A percentile compares a stretch with the other conserved stretches of the same genome.
Evolutionary conservation across 2,329 filamentous ascomycete genomes (phyloP).

Genomic region (Ambrosiella beaveri): DNA sequence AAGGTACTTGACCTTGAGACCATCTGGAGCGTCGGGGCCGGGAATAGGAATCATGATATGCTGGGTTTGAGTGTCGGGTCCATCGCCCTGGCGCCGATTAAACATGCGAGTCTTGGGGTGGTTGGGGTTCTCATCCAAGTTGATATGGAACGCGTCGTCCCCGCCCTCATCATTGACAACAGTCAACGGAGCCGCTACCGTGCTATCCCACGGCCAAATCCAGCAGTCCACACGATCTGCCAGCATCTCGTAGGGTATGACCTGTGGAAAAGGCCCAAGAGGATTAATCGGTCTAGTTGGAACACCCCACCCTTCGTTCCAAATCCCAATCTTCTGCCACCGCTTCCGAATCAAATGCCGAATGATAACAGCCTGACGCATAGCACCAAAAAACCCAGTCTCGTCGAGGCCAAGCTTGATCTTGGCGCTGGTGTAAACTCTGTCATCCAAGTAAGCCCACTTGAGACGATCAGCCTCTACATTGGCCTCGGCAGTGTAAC

Average conservation of each 20-base stretch:
- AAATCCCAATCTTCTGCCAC: slow-evolving; percentile 8
- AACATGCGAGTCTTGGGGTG: slow-evolving; percentile 4
- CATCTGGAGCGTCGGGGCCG: neutral
- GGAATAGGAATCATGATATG: neutral
- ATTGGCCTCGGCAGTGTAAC: slow-evolving; percentile 1
- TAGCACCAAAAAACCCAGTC: neutral
- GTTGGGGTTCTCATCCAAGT: neutral
- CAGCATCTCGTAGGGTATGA: neutral
- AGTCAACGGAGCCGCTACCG: neutral
- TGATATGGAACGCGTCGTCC: neutral
- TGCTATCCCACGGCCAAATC: slow-evolving; percentile 10
- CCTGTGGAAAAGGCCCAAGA: neutral
- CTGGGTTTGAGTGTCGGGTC: neutral
- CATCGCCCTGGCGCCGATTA: neutral
- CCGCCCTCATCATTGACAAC: neutral
- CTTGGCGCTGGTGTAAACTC: too few species aligned
- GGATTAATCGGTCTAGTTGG: neutral
- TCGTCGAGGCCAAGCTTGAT: too few species aligned
- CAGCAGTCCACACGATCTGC: slow-evolving; percentile 1
- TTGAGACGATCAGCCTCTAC: neutral
- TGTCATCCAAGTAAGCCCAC: neutral
- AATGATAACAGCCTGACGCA: neutral
- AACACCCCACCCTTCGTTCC: slow-evolving; percentile 10
- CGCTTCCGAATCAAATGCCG: slow-evolving; percentile 9
- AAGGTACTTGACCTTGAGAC: neutral